Evolutionary conservation across 805 yeast species (phyloP), one percentile per base, ranked within the genome.

Genomic region (fission yeast (Schizosaccharomyces pombe)): DNA sequence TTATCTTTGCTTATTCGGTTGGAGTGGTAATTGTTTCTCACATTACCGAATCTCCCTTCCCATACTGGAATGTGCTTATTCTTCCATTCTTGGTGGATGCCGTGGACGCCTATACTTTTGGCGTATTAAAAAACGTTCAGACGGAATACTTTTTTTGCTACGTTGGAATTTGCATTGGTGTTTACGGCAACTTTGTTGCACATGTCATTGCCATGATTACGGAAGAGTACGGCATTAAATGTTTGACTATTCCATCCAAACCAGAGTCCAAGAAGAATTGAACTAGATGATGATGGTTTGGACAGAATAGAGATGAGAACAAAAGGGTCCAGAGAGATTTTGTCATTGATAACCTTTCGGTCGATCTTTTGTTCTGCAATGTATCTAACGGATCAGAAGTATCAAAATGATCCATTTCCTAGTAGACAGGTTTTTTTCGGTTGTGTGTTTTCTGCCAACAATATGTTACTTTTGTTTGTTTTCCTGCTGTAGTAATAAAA

Each of bases 31-130:
- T 89, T 62, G 72, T 84, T 58, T 85, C 85, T 11, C 97, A 91
- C 65, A 75, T 89, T 61, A 86, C 97, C 9, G 69, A 76, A 54
- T 95, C 85, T 65, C 67, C 70, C 12, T 89, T 83, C 72, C 98
- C 98, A 34, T 69, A 70, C 63, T 61, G 75, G 58, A 82, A 85
- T 53, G 72, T 82, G 31, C 83, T 94, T 3, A 73, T 78, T 72
- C 69, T 77, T 14, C 65, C 70, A 9, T 59, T 68, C 22, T 55
- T 61, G 30, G 52, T 59, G 4, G 73, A 70, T 5, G 60, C 69
- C 3, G 19, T 70, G 5, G 52, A 67, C 32, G 69, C 68, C 59
- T 67, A 65, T 28, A 51, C 58, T 66, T 78, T 57, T 82, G 70
- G 28, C 58, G 67, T 24, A 79, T 72, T 53, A 40, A 68, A 47